Conservation (phyloP, 495 filamentous ascomycete genomes). For the Xylaria acuta region DNA sequence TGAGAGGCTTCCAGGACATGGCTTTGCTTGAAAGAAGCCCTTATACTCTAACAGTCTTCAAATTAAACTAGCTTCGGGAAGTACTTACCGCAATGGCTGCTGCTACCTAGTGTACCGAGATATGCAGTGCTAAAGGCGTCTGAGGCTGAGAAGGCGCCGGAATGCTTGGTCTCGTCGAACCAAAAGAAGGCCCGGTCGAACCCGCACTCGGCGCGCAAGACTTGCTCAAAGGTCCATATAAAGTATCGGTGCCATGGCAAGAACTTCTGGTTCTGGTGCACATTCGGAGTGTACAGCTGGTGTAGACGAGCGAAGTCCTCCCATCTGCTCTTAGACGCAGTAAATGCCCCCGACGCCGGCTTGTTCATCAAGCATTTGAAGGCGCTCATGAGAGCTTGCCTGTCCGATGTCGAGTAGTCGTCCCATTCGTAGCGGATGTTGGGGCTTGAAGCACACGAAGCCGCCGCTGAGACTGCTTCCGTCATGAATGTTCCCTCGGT, state of each 20-base stretch:
- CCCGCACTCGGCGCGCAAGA: slow-evolving; percentile 63
- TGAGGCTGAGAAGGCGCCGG: slow-evolving; percentile 22
- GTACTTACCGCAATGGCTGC: slow-evolving; percentile 27
- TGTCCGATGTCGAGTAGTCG: slow-evolving; percentile 26
- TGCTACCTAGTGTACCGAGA: slow-evolving; percentile 19
- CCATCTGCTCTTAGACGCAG: slow-evolving; percentile 24
- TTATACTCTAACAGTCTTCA: neutral
- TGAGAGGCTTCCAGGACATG: neutral
- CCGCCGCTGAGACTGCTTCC: slow-evolving; percentile 1
- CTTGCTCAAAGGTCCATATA: slow-evolving; percentile 60
- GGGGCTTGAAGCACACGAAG: slow-evolving; percentile 26
- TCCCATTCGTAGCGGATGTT: slow-evolving; percentile 35
- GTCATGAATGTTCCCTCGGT: neutral
- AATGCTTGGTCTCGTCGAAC: slow-evolving; percentile 32
- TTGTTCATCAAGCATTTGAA: slow-evolving; percentile 33
- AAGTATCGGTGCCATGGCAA: slow-evolving; percentile 66
- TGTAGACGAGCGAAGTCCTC: slow-evolving; percentile 28
- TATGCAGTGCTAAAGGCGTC: slow-evolving; percentile 23
- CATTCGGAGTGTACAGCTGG: slow-evolving; percentile 22
- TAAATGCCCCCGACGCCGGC: slow-evolving; percentile 31
- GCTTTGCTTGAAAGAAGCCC: neutral
- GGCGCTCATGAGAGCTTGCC: slow-evolving; percentile 33
- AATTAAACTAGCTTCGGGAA: neutral
- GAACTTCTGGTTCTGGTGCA: slow-evolving; percentile 46
- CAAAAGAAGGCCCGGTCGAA: slow-evolving; percentile 24